Evolutionary conservation across 768 basidiomycete species (phyloP).

Genomic region (Suillus bovinus): DNA sequence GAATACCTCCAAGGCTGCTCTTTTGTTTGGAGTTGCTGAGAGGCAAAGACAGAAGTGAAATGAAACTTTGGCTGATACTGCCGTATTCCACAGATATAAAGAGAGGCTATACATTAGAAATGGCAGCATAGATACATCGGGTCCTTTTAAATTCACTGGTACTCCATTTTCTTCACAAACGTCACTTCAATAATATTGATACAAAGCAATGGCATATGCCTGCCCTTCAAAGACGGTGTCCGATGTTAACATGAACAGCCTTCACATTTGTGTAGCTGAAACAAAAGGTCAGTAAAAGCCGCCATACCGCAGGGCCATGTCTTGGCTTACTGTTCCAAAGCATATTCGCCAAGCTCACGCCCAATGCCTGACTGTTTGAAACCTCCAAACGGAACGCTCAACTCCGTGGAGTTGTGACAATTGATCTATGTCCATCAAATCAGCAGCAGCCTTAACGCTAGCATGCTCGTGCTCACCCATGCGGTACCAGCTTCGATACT

Average conservation of each 20-base stretch:
- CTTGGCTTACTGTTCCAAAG: slow-evolving; percentile 26
- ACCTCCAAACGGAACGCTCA: slow-evolving; percentile 64
- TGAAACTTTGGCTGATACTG: background rate
- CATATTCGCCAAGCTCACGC: slow-evolving; percentile 71
- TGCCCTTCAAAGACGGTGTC: slow-evolving; percentile 13
- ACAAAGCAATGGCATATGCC: no score
- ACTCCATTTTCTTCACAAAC: background rate
- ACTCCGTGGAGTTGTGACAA: slow-evolving; percentile 42
- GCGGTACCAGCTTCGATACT: slow-evolving; percentile 45
- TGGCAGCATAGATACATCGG: background rate
- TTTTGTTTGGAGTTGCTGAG: background rate
- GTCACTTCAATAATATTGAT: background rate
- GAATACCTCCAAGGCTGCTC: background rate
- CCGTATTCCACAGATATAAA: background rate
- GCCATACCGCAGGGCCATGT: no score
- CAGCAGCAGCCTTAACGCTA: background rate
- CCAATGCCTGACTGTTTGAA: slow-evolving; percentile 76
- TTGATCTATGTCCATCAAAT: slow-evolving; percentile 36
- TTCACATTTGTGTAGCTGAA: slow-evolving; percentile 66
- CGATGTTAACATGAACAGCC: slow-evolving; percentile 66
- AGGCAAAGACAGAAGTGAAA: background rate
- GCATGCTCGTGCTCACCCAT: slow-evolving; percentile 20
- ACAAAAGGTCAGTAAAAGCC: slow-evolving; percentile 1
- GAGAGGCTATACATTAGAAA: background rate
- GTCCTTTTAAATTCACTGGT: background rate